Base-by-base conservation (phyloP, 1,139 yeast species). In the Hansenula sp. region DNA sequence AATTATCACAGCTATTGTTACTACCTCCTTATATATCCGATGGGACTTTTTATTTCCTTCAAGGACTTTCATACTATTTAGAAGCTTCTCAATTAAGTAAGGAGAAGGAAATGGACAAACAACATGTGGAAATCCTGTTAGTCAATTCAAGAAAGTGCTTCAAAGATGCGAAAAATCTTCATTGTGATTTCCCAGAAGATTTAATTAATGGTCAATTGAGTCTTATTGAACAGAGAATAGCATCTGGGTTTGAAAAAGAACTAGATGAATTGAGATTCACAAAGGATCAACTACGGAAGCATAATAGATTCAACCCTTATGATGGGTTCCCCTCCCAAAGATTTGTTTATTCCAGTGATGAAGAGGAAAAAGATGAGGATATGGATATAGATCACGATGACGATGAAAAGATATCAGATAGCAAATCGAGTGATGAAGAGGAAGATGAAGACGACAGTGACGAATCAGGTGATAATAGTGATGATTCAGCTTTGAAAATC, bases 31-130 rank as follows among this genome's bases (percentile, higher is more conserved):
- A 48, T 30, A 35, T 45, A 5, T 37, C 44, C 12, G 56, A 57
- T 33, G 61, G 61, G 3, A 29, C 48, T 15, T 51, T 40, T 33
- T 46, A 53, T 33, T 55, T 51, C 41, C 33, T 57, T 6, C 53
- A 52, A 25, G 60, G 61, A 4, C 40, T 54, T 4, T 45, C 56
- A 5, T 48, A 40, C 27, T 52, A 53, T 33, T 15, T 54, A 13
- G 52, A 54, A 40, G 58, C 58, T 0, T 21, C 41, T 2, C 5
- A 19, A 2, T 21, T 48, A 8, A 31, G 46, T 7, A 40, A 43
- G 13, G 19, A 32, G 5, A 8, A 25, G 8, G 33, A 31, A 2
- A 10, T 25, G n/a, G 44, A 42, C n/a, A 43, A 32, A 19, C 31
- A 24, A 16, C 38, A 33, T 11, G 42, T 51, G 9, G 52, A 53